Conservation (phyloP, 2,329 filamentous ascomycete species). For the Ophiostoma australiae region DNA sequence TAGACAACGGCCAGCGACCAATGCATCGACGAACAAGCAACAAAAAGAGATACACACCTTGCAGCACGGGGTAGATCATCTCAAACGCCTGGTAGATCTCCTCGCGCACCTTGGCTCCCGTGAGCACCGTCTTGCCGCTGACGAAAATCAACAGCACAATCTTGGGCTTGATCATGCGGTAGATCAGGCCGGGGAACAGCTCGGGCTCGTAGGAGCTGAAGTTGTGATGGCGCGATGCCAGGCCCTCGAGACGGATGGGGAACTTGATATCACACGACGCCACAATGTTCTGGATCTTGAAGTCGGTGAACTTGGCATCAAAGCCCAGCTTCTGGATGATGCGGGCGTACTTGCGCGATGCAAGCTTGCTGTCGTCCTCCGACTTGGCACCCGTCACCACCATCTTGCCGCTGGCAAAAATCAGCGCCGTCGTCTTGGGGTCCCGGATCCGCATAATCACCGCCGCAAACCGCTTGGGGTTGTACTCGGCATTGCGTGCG, state of each 20-base stretch:
- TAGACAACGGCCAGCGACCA: slow-evolving; percentile 20
- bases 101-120: slow-evolving; percentile 94
- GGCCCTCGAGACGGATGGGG: slow-evolving; percentile 90
- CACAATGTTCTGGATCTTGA: slow-evolving; percentile 99
- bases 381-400: slow-evolving; percentile 97
- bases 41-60: slow-evolving; percentile 49
- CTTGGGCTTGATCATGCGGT: slow-evolving; percentile 99
- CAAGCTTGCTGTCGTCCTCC: slow-evolving; percentile 95
- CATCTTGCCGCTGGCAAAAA: slow-evolving; percentile 99
- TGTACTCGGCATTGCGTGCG: slow-evolving; percentile 97
- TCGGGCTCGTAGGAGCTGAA: slow-evolving; percentile 99
- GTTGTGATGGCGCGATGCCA: slow-evolving; percentile 96
- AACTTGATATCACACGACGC: slow-evolving; percentile 99
- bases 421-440: slow-evolving; percentile 94
- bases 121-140: slow-evolving; percentile 95
- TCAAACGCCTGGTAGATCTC: slow-evolving; percentile 97
- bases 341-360: slow-evolving; percentile 93
- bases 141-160: slow-evolving; percentile 98
- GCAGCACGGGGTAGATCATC: slow-evolving; percentile 93
- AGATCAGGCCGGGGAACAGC: slow-evolving; percentile 97
- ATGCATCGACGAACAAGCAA: background rate
- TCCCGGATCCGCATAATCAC: slow-evolving; percentile 99
- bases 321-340: slow-evolving; percentile 99
- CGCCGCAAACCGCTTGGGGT: slow-evolving; percentile 97
- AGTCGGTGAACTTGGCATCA: slow-evolving; percentile 98